Base-by-base conservation (phyloP, 352 stramenopile species). In the Aphanomyces invadans region DNA sequence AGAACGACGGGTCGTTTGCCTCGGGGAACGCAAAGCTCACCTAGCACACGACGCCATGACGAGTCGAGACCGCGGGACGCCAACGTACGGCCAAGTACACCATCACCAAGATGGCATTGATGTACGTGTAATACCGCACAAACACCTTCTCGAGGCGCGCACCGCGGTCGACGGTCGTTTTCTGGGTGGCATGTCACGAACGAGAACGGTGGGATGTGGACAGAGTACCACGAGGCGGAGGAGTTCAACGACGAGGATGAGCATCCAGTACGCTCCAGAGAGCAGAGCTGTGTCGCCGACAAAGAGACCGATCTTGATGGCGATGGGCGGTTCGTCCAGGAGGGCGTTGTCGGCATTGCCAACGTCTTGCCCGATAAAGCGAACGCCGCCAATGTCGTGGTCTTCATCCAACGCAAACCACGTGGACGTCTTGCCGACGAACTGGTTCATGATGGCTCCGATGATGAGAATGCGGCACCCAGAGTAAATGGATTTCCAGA, bases 101-200 rank as follows among this genome's bases (percentile, higher is more conserved):
- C 5, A 46, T 25, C 5, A 67, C 17, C 11, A 67, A 19, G 7
- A 56, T 15, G 17, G 29, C n/a, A 19, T 48, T 67, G 1, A 31
- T 2, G 7, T 25, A 19, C 10, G 38, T 21, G 31, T 67, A 67
- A 21, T 29, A 44, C 9, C 60, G 60, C 7, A 21, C 10, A 17
- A 57, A 23, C 42, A 39, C 10, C 25, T 57, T 67, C 21, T 67
- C 60, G 15, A 4, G 4, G 29, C 26, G n/a, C 25, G 25, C 17
- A 15, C 60, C 60, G 31, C 60, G 60, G 49, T 67, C 60, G 10
- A 67, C 46, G 4, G 60, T 67, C 10, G 19, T 54, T 57, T 56
- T 67, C 60, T 67, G 53, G n/a, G n/a, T n/a, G n/a, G n/a, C 53
- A 42, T 21, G 12, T 21, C n/a, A 17, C 10, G 1, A 21, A 57